These are phyloP conservation scores for Fraxinus angustifolia DNA, from an alignment of 305 asterid species.

Conservation along the genomic window DNA sequence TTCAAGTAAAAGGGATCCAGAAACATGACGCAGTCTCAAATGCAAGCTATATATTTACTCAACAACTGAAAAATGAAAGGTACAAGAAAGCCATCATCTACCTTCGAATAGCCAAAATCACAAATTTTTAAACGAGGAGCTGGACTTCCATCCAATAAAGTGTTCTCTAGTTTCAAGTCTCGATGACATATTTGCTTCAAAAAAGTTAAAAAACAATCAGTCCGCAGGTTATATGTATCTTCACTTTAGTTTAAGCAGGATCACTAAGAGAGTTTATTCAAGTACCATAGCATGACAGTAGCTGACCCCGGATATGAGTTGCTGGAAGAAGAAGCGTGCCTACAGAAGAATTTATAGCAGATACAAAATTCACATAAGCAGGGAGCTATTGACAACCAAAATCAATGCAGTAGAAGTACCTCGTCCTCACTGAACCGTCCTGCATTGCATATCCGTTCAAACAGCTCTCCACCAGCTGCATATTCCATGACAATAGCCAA, in stretches of 20 bases:
- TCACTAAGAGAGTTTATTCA: background rate
- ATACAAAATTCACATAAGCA: slow-evolving; percentile 2
- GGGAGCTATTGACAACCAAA: background rate
- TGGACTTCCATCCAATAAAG: slow-evolving; percentile 88
- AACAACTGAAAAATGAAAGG: background rate
- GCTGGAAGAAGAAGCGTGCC: slow-evolving; percentile 98
- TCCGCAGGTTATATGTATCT: background rate
- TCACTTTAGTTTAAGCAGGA: background rate
- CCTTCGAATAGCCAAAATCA: slow-evolving; percentile 98
- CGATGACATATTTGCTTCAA: slow-evolving; percentile 98
- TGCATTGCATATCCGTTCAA: slow-evolving; percentile 90
- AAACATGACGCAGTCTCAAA: background rate
- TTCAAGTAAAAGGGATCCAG: background rate
- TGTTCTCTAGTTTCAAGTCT: slow-evolving; percentile 88
- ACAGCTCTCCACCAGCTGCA: slow-evolving; percentile 95
- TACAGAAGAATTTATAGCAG: slow-evolving; percentile 22
- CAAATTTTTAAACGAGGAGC: slow-evolving; percentile 93
- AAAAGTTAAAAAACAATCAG: slow-evolving; percentile 9
- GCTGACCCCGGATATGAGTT: slow-evolving; percentile 97
- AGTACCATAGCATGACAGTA: slow-evolving; percentile 94
- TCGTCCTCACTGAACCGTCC: slow-evolving; percentile 97
- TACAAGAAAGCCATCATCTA: slow-evolving; percentile 21
- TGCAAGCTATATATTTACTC: background rate
- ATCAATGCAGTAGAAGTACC: slow-evolving; percentile 35
- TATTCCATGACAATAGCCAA: slow-evolving; percentile 98